phyloP scores from a whole-genome alignment of 306 rosid species.

The Fragaria nilgerrensis region DNA sequence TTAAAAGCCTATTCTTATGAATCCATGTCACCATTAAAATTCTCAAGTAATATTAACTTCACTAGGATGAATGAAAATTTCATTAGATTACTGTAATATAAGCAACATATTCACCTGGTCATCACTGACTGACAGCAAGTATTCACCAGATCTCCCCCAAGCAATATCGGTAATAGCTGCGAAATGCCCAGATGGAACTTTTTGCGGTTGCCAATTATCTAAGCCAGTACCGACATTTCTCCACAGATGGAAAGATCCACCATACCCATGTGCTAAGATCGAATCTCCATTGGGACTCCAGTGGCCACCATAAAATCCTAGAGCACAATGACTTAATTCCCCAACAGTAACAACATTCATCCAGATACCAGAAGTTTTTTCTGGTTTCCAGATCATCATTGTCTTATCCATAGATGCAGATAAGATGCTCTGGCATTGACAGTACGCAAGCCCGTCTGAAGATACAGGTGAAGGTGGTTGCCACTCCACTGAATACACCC shows the following conservation, averaged over 20 bases:
- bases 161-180: slow-evolving; percentile 76
- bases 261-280: slow-evolving; percentile 92
- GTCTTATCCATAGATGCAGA: slow-evolving; percentile 99
- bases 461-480: slow-evolving; percentile 66
- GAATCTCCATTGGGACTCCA: slow-evolving; percentile 88
- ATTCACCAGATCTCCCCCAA: slow-evolving; percentile 82
- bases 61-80: neutral
- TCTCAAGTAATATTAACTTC: neutral
- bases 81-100: neutral
- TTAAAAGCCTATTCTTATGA: neutral
- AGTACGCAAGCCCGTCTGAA: slow-evolving; percentile 40
- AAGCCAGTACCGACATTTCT: slow-evolving; percentile 57
- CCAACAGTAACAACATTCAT: slow-evolving; percentile 98
- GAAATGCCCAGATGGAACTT: slow-evolving; percentile 98
- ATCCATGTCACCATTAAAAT: neutral
- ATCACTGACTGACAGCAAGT: slow-evolving; percentile 81
- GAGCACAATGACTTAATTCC: slow-evolving; percentile 91
- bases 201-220: slow-evolving; percentile 85
- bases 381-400: slow-evolving; percentile 99
- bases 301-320: slow-evolving; percentile 95
- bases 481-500: slow-evolving; percentile 96
- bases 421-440: slow-evolving; percentile 82
- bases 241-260: slow-evolving; percentile 98
- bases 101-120: slow-evolving; percentile 69
- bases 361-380: slow-evolving; percentile 88